Percentiles rank a stretch among this genome's conserved stretches.
phyloP scores from a whole-genome alignment of 352 stramenopile genomes.

The Phytopythium mirpurense region DNA sequence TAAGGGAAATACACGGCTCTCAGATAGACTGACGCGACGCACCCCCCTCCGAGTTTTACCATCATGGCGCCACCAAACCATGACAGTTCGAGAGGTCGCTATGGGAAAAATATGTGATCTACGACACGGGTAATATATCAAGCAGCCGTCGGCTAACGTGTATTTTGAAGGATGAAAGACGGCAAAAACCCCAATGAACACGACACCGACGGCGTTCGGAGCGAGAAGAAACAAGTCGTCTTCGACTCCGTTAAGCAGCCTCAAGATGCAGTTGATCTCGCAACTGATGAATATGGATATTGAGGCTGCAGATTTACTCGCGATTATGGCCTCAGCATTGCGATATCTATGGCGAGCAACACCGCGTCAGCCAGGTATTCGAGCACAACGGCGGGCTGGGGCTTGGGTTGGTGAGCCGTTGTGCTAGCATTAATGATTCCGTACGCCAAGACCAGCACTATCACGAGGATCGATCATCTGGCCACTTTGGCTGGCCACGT shows the following conservation, averaged over 20 bases:
- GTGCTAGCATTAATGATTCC: slow-evolving; percentile 11
- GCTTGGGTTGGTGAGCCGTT: slow-evolving; percentile 16
- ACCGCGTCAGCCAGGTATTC: slow-evolving; percentile 16
- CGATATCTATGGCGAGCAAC: slow-evolving; percentile 22
- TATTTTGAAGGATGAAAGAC: too few relatives aligned
- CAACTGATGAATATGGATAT: slow-evolving; percentile 49
- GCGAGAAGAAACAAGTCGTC: slow-evolving; percentile 41
- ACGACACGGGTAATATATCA: too few relatives aligned
- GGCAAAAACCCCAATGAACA: slow-evolving; percentile 23
- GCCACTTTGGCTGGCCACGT: slow-evolving; percentile 13
- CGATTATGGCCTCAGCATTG: slow-evolving; percentile 20
- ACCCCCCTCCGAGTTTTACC: too few relatives aligned
- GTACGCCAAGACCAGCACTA: slow-evolving; percentile 16
- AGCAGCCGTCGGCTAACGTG: too few relatives aligned
- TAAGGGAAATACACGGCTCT: too few relatives aligned
- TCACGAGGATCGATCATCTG: neutral
- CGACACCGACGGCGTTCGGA: slow-evolving; percentile 28
- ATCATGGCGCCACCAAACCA: too few relatives aligned
- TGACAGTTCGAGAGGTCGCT: too few relatives aligned
- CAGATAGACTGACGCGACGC: too few relatives aligned
- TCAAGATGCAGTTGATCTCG: slow-evolving; percentile 51
- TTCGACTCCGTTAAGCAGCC: slow-evolving; percentile 43
- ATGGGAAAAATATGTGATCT: too few relatives aligned
- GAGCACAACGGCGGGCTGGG: slow-evolving; percentile 12
- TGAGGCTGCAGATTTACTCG: slow-evolving; percentile 23